Base-by-base conservation (phyloP, 306 rosid genomes). In the Pterocarpus santalinus region DNA sequence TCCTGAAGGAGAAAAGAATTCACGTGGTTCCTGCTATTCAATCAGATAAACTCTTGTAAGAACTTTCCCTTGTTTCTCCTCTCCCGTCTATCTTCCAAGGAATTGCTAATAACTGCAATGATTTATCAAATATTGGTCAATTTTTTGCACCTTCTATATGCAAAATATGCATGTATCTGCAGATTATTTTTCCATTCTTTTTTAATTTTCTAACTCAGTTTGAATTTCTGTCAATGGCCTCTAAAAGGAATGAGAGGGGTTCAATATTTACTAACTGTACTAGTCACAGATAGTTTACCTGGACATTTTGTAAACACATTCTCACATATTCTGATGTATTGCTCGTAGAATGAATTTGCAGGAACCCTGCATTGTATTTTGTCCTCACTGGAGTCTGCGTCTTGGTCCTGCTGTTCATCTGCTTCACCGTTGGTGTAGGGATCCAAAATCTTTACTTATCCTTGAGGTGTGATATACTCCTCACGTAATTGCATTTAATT, bases 371-470 rank as follows among this genome's bases (percentile, higher is more conserved):
- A 83, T 95, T 43, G 91, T 95, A 73, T 91, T 95, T 81, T 85
- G 89, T 84, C 94, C 95, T 69, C 97, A 91, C 78, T 91, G 97
- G 97, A 91, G 87, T 85, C 81, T 95, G 76, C 95, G 98, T 68
- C 87, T 95, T 63, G 98, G 98, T 78, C 97, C 97, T 14, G 86
- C 75, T 83, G 94, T 95, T 86, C 95, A 89, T 77, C 87, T 95
- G 66, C 97, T 95, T 80, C 92, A 32, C 9, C 89, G 86, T 13
- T 95, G 98, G 98, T 78, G 87, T 67, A 90, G 92, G 69, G 88
- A 92, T 87, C 89, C 87, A 35, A 90, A 89, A 56, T 95, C 97
- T 51, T 82, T 95, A 71, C 97, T 95, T 82, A 87, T 95, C 74
- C 91, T 92, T 62, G 97, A 92, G 97, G 97, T 92, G 68, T 78